Evolutionary conservation across 106 monocot species (phyloP).

Genomic region (Apostasia shenzhenica): DNA sequence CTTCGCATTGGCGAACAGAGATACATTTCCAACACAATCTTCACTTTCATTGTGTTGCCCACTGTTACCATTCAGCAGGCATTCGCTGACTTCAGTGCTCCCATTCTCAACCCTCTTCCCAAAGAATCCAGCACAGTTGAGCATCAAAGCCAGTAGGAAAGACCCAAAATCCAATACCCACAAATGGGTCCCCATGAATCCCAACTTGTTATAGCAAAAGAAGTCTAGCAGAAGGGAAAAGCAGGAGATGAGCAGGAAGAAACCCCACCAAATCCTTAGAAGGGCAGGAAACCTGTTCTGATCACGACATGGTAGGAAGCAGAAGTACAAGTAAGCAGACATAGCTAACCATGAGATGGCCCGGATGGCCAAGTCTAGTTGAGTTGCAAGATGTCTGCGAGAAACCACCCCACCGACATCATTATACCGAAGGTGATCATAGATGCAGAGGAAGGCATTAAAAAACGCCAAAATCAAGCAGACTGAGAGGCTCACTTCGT

Average conservation of each 20-base stretch:
- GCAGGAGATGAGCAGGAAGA: conserved; percentile 43
- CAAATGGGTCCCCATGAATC: conserved; percentile 19
- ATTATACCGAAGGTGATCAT: conserved; percentile 21
- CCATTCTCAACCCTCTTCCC: conserved; percentile 22
- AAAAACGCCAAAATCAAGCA: conserved; percentile 29
- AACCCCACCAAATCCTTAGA: conserved; percentile 64
- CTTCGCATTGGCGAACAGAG: conserved; percentile 26
- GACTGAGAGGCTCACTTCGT: conserved; percentile 23
- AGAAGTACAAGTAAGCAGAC: conserved; percentile 26
- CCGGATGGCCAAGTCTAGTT: conserved; percentile 43
- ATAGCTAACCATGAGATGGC: conserved; percentile 34
- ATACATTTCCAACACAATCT: background rate
- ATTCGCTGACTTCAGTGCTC: conserved; percentile 25
- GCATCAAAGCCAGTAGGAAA: conserved; percentile 20
- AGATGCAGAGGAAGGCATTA: conserved; percentile 30
- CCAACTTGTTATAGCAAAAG: conserved; percentile 15
- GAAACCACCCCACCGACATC: conserved; percentile 14
- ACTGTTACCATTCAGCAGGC: conserved; percentile 35
- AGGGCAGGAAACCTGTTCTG: conserved; percentile 40
- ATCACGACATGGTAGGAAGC: conserved; percentile 12
- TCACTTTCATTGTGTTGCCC: too few species aligned
- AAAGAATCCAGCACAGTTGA: conserved; percentile 31
- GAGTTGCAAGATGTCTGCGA: conserved; percentile 5
- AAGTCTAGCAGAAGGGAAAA: conserved; percentile 33
- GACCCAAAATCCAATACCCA: conserved; percentile 54